Evolutionary conservation across 2,329 filamentous ascomycete species (phyloP), one percentile per base, ranked within the genome.

Genomic region (Tolypocladium guangdongense): DNA sequence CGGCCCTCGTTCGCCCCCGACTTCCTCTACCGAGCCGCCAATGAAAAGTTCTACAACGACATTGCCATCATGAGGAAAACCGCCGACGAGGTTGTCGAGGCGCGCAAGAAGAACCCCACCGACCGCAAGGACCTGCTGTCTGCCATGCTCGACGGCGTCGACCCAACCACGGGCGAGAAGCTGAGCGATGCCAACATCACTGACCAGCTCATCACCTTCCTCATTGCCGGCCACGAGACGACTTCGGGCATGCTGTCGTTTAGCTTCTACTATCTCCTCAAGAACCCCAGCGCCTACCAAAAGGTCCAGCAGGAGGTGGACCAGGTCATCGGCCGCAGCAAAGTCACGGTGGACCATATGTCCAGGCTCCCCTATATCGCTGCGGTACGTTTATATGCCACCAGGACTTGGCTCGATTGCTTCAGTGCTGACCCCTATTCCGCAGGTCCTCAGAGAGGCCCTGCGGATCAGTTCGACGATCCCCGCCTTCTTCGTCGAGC

Each of bases 141-240:
- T 56, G 81, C 84, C 35, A 87, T 91, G 83, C 70, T 91, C 46
- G 72, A 82, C 7, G 84, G 83, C 0, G 76, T 75, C 12, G 87
- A 90, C 62, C 76, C 82, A 1, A 78, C 82, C 66, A 88, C 85
- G 4, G 84, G 85, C 14, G 72, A 83, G 59, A 77, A 75, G n/a
- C 69, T 90, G 58, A 77, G 72, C 1, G 82, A 87, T 55, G 72
- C 78, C 5, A 79, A 74, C 49, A 86, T 89, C 57, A 76, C 81
- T 18, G 76, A 85, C 63, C 87, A 90, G 58, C 80, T 90, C 69
- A 83, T 87, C 55, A 89, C 85, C 0, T 88, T 89, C 58, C 66
- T 89, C 11, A 83, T 86, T 60, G 83, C 83, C 37, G 83, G 83
- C 2, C 85, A 88, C 57, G 86, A 89, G 60, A 90, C 87, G 0